Percentiles rank a stretch among this genome's conserved stretches.
Evolutionary conservation across 352 stramenopile species (phyloP).

Genomic region (Globisporangium spiculum): DNA sequence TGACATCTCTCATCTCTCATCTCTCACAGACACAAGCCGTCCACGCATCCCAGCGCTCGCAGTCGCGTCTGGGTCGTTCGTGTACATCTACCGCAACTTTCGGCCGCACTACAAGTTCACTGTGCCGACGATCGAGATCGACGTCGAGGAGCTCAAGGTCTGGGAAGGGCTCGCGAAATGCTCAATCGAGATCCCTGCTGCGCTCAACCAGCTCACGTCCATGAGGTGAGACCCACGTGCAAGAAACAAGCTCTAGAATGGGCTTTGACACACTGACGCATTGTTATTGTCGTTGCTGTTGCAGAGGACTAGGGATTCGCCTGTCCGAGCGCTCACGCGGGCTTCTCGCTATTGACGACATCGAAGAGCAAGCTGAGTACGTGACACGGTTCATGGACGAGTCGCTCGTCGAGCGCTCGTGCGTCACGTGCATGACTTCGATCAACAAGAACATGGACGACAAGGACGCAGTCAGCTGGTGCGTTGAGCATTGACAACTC

Average conservation of each 20-base stretch:
- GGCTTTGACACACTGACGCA: too few relatives aligned
- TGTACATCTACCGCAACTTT: conserved; percentile 92
- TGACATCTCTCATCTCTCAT: neutral
- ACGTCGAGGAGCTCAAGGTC: conserved; percentile 63
- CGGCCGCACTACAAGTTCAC: conserved; percentile 91
- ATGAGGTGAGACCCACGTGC: conserved; percentile 34
- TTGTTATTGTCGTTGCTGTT: neutral
- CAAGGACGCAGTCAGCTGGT: conserved; percentile 73
- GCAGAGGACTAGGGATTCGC: conserved; percentile 56
- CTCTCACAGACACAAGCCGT: conserved; percentile 26
- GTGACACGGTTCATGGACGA: conserved; percentile 81
- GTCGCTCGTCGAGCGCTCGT: conserved; percentile 60
- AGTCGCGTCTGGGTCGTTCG: conserved; percentile 79
- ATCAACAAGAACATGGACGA: conserved; percentile 90
- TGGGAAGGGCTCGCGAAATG: conserved; percentile 73
- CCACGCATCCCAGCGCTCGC: conserved; percentile 81
- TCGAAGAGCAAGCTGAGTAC: conserved; percentile 80
- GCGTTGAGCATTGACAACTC: neutral
- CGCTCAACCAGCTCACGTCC: conserved; percentile 56
- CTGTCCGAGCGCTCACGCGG: conserved; percentile 69
- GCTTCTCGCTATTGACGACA: conserved; percentile 77
- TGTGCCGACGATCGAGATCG: conserved; percentile 72
- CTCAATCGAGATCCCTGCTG: conserved; percentile 63
- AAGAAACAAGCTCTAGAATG: too few relatives aligned
- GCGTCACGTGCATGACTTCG: conserved; percentile 86